Conservation (phyloP, 2,329 filamentous ascomycete species). For the Chalaropsis thielavioides region DNA sequence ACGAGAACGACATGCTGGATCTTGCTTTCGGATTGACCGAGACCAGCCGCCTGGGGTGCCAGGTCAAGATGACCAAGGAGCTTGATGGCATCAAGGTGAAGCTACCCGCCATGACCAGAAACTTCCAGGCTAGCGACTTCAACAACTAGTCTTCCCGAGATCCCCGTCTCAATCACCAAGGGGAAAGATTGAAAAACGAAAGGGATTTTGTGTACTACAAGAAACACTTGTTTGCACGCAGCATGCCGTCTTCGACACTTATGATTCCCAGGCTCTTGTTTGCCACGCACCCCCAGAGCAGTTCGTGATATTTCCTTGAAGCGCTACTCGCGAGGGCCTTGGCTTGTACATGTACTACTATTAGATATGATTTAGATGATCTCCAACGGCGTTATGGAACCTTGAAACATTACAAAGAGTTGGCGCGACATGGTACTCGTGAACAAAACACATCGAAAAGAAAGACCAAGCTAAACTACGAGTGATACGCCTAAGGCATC, state of each 20-base stretch:
- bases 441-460: not conserved
- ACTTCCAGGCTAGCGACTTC: slow-evolving; percentile 92
- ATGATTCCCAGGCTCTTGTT: not conserved
- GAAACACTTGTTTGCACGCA: not conserved
- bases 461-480: too few relatives aligned
- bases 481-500: too few relatives aligned
- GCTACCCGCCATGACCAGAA: slow-evolving; percentile 86
- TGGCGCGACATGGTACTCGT: not conserved
- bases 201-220: not conserved
- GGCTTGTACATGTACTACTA: slow-evolving; percentile 16
- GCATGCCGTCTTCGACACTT: not conserved
- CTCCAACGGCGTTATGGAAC: not conserved
- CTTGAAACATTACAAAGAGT: not conserved
- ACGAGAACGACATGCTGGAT: slow-evolving; percentile 84
- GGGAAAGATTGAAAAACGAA: not conserved
- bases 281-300: not conserved
- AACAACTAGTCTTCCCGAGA: slow-evolving; percentile 23
- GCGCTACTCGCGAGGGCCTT: not conserved
- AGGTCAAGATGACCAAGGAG: slow-evolving; percentile 82
- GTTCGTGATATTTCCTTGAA: not conserved
- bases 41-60: slow-evolving; percentile 70
- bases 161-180: not conserved
- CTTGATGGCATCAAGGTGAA: slow-evolving; percentile 74
- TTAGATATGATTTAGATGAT: slow-evolving; percentile 15
- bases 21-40: slow-evolving; percentile 81